A percentile compares a stretch with the other conserved stretches of the same genome.
phyloP scores from a whole-genome alignment of 352 stramenopile species.

The Pythium periplocum region DNA sequence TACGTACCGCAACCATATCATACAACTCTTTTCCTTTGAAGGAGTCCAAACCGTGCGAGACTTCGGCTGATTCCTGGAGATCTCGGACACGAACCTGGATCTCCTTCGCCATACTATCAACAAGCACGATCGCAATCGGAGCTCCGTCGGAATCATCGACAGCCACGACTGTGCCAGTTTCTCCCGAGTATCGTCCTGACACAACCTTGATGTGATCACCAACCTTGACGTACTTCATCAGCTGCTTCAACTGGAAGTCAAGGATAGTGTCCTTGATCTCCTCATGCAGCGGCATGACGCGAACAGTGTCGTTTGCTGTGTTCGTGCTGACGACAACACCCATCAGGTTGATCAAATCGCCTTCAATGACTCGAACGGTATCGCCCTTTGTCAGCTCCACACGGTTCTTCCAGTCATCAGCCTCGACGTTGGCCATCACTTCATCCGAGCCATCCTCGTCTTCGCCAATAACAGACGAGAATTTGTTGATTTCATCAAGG shows the following conservation, averaged over 20 bases:
- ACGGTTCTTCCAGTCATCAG: conserved; percentile 87
- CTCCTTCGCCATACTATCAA: conserved; percentile 88
- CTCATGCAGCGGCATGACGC: conserved; percentile 87
- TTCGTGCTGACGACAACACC: conserved; percentile 87
- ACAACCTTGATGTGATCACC: conserved; percentile 91
- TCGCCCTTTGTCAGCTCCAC: conserved; percentile 87
- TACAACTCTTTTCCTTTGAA: conserved; percentile 89
- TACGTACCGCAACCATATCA: conserved; percentile 78
- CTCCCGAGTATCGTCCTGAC: conserved; percentile 83
- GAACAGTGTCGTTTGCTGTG: conserved; percentile 81
- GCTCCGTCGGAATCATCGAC: conserved; percentile 81
- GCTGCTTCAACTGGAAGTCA: conserved; percentile 85
- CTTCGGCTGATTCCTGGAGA: conserved; percentile 85
- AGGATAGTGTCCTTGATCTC: conserved; percentile 90
- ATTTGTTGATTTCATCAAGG: conserved; percentile 88
- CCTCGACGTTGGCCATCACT: conserved; percentile 63
- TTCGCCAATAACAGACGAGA: conserved; percentile 56
- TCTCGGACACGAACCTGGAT: conserved; percentile 90
- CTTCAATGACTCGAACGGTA: conserved; percentile 85
- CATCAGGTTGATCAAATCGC: conserved; percentile 87
- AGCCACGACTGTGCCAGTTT: conserved; percentile 86
- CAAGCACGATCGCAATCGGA: conserved; percentile 82
- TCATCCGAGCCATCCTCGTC: conserved; percentile 66
- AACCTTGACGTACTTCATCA: conserved; percentile 91
- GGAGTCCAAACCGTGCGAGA: conserved; percentile 84